Base-by-base conservation (phyloP, 306 rosid species). In the Gastrolobium villosum region DNA sequence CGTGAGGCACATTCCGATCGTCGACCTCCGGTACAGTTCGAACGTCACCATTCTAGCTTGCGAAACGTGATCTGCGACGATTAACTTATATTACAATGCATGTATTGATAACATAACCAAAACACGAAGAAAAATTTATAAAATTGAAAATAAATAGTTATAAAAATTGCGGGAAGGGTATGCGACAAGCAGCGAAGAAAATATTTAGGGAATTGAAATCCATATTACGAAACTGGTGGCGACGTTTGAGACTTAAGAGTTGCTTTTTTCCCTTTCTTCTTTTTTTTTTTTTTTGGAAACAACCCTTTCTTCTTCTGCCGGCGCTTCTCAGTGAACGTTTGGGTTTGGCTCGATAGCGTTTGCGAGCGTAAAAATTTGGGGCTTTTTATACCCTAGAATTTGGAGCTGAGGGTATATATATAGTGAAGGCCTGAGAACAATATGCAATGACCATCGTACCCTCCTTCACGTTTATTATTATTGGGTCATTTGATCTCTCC, bases 11-110 rank as follows among this genome's bases (percentile, higher is more conserved):
- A 90, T 89, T 82, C 97, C 97, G 79, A 92, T 90, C 81, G 93
- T 90, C 67, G 98, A 94, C 83, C 92, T 90, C 40, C 98, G 81
- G 87, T 94, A 94, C 13, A 94, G 90, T 83, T 94, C 98, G 43
- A 92, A 94, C 59, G 97, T 94, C 78, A 97, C 93, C 98, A 94
- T 94, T 77, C 53, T 77, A 45, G 65, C 82, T 46, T 72, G 7
- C 49, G 69, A 76, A 57, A 40, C 77, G 15, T 83, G 89, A 92
- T 84, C 95, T 92, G 90, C 72, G 5, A 35, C 62, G 67, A 72
- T 39, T 6, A 8, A 52, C 15, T 31, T n/a, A 32, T 11, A 45
- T 44, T 59, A 7, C 15, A 65, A 77, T 13, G n/a, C 5, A 30
- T 0, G 11, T 5, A 1, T 9, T 1, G 34, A 41, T 28, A 31